Conservation (phyloP, 805 yeast species). For the Saccharomycopsis olivae region DNA sequence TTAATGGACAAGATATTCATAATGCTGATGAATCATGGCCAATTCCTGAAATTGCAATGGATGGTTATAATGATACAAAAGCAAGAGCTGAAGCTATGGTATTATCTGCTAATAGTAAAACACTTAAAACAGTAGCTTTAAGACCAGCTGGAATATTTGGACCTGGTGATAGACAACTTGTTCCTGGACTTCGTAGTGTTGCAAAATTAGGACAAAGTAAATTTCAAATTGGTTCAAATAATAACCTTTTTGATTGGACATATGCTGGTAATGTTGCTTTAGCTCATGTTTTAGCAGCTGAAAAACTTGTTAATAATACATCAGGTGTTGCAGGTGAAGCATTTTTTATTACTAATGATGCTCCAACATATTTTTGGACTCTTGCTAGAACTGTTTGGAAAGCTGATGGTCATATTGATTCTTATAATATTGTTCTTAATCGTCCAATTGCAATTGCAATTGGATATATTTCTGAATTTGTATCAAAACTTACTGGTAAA, state of each 20-base stretch:
- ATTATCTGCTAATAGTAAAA: constrained; percentile 55
- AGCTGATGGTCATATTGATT: constrained; percentile 80
- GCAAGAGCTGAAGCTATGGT: constrained; percentile 84
- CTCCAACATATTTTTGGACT: constrained; percentile 95
- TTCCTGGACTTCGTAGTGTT: constrained; percentile 82
- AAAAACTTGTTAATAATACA: constrained; percentile 43
- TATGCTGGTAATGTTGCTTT: constrained; percentile 98
- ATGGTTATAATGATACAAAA: constrained; percentile 91
- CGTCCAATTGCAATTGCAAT: constrained; percentile 69
- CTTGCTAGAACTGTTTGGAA: constrained; percentile 96
- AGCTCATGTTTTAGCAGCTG: constrained; percentile 88
- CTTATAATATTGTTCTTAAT: constrained; percentile 53
- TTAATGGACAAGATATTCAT: constrained; percentile 85
- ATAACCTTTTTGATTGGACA: constrained; percentile 92
- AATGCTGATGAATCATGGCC: constrained; percentile 96
- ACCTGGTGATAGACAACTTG: constrained; percentile 95
- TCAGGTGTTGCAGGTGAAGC: constrained; percentile 69
- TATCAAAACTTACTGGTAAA: constrained; percentile 60
- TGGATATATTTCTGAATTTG: constrained; percentile 73
- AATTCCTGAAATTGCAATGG: constrained; percentile 86
- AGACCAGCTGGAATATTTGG: constrained; percentile 99
- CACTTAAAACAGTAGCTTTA: constrained; percentile 68
- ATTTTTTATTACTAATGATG: constrained; percentile 85
- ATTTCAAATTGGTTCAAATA: constrained; percentile 90
- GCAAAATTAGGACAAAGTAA: constrained; percentile 79